A percentile compares a stretch with the other conserved stretches of the same genome.
These are phyloP conservation scores for Lipomyces spencermartinsiae DNA, from an alignment of 805 yeast genomes.

Conservation along the genomic window DNA sequence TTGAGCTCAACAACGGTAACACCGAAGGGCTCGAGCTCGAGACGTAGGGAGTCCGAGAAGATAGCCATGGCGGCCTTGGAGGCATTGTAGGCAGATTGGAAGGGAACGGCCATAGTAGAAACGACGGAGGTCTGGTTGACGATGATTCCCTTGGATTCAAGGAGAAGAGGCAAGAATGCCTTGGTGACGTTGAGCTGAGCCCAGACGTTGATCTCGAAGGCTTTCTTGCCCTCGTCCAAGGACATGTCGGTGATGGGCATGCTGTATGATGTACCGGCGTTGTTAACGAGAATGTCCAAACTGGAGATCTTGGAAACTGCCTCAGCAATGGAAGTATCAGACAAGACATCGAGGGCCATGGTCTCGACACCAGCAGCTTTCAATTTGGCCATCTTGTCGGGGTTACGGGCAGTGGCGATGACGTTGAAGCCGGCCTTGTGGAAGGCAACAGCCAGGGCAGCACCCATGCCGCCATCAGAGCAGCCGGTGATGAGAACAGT, in stretches of 20 bases:
- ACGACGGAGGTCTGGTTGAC: not conserved
- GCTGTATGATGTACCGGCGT: not conserved
- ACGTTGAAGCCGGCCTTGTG: not conserved
- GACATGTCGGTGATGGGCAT: not conserved
- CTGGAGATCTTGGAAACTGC: not conserved
- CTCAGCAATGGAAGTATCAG: not conserved
- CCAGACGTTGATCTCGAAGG: not conserved
- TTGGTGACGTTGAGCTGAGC: not conserved
- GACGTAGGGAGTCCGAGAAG: not conserved
- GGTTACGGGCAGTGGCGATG: not conserved
- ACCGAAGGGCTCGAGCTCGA: not conserved
- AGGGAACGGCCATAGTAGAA: not conserved
- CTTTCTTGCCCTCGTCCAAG: not conserved
- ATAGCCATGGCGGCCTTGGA: not conserved
- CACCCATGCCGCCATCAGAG: slow-evolving; percentile 1
- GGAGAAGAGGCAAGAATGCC: not conserved
- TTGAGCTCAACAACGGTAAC: not conserved
- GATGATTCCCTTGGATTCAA: not conserved
- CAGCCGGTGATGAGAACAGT: not conserved
- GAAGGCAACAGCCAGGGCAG: not conserved
- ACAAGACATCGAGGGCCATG: not conserved
- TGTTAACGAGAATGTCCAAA: not conserved
- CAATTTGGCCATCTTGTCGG: not conserved
- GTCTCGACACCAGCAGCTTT: not conserved
- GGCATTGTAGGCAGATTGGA: not conserved